Conservation (phyloP, 352 stramenopile genomes). For the Poterioochromonas sp. region DNA sequence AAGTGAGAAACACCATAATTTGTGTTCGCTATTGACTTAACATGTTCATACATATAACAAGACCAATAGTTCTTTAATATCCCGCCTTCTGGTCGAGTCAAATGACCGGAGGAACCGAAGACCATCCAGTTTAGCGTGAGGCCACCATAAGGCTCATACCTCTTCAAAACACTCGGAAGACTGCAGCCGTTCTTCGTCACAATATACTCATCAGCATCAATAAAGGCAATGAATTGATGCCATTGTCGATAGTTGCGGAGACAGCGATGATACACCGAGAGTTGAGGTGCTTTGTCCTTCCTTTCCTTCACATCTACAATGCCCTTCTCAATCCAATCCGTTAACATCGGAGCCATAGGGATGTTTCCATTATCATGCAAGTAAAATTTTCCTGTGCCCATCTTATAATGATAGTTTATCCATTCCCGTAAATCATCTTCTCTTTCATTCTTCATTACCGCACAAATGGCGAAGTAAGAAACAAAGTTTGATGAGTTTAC, state of each 20-base stretch:
- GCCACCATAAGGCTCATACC: not conserved
- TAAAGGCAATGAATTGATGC: not conserved
- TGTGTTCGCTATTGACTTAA: not conserved
- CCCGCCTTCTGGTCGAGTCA: not conserved
- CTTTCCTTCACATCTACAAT: not conserved
- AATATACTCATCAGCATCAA: constrained; percentile 10
- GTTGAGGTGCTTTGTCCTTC: not conserved
- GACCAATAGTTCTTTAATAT: not conserved
- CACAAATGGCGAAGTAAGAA: constrained; percentile 1
- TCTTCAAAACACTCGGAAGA: not conserved
- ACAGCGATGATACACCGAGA: not conserved
- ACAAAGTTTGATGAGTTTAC: no score
- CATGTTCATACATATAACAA: not conserved
- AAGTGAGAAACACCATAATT: not conserved
- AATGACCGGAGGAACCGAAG: not conserved
- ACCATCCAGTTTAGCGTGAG: not conserved
- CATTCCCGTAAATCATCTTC: not conserved
- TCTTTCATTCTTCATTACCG: not conserved
- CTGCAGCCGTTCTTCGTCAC: not conserved
- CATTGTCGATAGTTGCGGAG: not conserved
- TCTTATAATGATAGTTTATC: not conserved
- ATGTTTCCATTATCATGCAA: not conserved
- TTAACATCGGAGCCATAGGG: not conserved
- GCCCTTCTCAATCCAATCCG: not conserved
- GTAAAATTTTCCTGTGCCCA: not conserved